A percentile compares a stretch with the other conserved stretches of the same genome.
These are phyloP conservation scores for Staphylotrichum longicolle DNA, from an alignment of 495 filamentous ascomycete species.

Conservation along the genomic window DNA sequence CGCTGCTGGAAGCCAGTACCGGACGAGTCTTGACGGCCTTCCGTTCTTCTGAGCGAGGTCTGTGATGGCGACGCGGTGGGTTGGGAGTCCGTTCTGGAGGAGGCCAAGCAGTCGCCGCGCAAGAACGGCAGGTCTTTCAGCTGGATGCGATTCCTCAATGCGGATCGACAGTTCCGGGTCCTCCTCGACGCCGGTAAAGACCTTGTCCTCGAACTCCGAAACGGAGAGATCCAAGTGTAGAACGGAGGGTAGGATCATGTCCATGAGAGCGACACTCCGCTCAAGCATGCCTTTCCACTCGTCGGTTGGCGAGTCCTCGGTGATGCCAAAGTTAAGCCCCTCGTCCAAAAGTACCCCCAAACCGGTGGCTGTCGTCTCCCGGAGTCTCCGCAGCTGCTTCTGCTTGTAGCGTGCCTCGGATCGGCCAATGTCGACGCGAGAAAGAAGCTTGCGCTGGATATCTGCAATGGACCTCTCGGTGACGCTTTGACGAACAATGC, in stretches of 20 bases:
- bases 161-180: constrained; percentile 54
- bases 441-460: constrained; percentile 59
- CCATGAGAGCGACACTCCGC: constrained; percentile 74
- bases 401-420: constrained; percentile 69
- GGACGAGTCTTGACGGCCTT: constrained; percentile 68
- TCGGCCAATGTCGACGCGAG: constrained; percentile 67
- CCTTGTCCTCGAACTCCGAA: constrained; percentile 70
- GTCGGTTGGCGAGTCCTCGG: constrained; percentile 44
- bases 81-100: constrained; percentile 58
- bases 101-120: constrained; percentile 66
- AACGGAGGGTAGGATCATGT: constrained; percentile 66
- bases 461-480: constrained; percentile 59
- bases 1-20: constrained; percentile 81
- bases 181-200: constrained; percentile 62
- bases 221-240: constrained; percentile 52
- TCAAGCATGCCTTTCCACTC: constrained; percentile 72
- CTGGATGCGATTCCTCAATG: constrained; percentile 33
- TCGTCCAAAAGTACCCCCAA: constrained; percentile 83
- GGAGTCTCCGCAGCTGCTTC: constrained; percentile 60
- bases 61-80: constrained; percentile 53
- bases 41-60: constrained; percentile 59
- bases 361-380: constrained; percentile 78
- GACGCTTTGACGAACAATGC: constrained; percentile 69
- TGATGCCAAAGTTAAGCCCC: constrained; percentile 60
- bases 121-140: constrained; percentile 54